Evolutionary conservation across 495 filamentous ascomycete genomes (phyloP).

Genomic region (Collariella sp.): DNA sequence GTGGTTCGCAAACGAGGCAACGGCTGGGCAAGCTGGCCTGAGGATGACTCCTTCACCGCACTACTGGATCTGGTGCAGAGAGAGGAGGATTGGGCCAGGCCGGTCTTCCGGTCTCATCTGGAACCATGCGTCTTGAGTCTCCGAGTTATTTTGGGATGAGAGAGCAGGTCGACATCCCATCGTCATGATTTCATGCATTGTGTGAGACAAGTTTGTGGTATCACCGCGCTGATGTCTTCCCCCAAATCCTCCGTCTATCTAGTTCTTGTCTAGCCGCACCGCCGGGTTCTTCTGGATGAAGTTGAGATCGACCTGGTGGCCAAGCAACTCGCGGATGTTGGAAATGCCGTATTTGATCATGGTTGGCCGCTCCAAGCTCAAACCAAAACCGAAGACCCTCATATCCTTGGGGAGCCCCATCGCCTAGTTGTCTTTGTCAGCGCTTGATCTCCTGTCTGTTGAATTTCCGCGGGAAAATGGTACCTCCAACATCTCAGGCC

Average conservation of each 20-base stretch:
- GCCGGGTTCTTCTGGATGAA: conserved; percentile 79
- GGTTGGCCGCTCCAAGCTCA: conserved; percentile 86
- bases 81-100: too few species aligned
- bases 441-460: not conserved
- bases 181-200: not conserved
- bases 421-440: conserved; percentile 11
- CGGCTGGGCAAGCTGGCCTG: not conserved
- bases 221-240: not conserved
- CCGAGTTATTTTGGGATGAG: not conserved
- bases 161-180: not conserved
- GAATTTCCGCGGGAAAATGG: not conserved
- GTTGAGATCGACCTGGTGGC: conserved; percentile 75
- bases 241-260: conserved; percentile 16
- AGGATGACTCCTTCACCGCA: conserved; percentile 7
- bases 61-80: not conserved
- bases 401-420: conserved; percentile 86
- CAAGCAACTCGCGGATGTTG: conserved; percentile 78
- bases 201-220: not conserved
- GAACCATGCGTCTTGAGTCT: not conserved
- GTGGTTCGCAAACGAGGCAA: conserved; percentile 13
- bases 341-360: conserved; percentile 93
- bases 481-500: conserved; percentile 84
- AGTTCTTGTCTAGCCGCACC: conserved; percentile 68
- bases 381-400: conserved; percentile 82
- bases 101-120: not conserved